These are phyloP conservation scores for Ustilago sp. DNA, from an alignment of 1,284 basidiomycete genomes.

Conservation along the genomic window DNA sequence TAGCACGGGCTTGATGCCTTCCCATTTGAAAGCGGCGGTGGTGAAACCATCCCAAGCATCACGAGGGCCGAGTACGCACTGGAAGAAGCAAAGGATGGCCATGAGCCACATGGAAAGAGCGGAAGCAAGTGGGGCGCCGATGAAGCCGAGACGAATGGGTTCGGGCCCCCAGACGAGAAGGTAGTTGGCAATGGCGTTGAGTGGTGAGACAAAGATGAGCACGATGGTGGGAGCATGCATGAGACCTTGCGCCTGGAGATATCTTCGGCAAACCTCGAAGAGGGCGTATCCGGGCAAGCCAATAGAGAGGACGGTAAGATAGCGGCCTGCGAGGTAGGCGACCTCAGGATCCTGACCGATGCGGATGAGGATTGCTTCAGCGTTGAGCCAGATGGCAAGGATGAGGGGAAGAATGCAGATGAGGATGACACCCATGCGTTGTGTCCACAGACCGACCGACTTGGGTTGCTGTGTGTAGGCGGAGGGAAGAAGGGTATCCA, in stretches of 20 bases:
- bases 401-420: conserved; percentile 50
- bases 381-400: conserved; percentile 78
- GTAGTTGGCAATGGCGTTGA: conserved; percentile 86
- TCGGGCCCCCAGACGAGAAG: conserved; percentile 75
- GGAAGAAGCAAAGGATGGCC: conserved; percentile 70
- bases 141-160: conserved; percentile 79
- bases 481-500: conserved; percentile 89
- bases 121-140: conserved; percentile 91
- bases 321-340: conserved; percentile 78
- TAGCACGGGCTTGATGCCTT: conserved; percentile 51
- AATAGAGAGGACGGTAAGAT: conserved; percentile 81
- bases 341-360: conserved; percentile 89
- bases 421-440: conserved; percentile 80
- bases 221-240: conserved; percentile 89
- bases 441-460: conserved; percentile 88
- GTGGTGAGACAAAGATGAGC: conserved; percentile 83
- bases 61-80: conserved; percentile 75
- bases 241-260: conserved; percentile 74
- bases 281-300: conserved; percentile 87
- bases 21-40: conserved; percentile 63
- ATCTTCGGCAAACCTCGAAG: conserved; percentile 61
- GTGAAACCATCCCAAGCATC: conserved; percentile 88
- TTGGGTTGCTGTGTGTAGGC: conserved; percentile 89
- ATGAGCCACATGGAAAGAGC: conserved; percentile 89
- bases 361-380: conserved; percentile 80